phyloP scores from a whole-genome alignment of 371 early-diverging fungal species.

The Blastocladiella emersonii region DNA sequence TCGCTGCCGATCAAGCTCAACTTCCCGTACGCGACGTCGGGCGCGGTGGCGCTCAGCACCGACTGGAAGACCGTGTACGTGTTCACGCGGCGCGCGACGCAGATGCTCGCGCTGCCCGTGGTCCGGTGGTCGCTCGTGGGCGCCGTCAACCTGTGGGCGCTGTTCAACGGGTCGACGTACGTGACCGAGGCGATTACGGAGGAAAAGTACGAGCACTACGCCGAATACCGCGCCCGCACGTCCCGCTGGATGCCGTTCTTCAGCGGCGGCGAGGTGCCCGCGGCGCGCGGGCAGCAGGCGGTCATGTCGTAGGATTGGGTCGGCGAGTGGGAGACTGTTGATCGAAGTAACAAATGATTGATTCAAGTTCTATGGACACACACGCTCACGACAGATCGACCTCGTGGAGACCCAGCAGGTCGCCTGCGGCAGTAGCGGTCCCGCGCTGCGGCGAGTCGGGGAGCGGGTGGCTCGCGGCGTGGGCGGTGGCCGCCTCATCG shows the following conservation, averaged over 20 bases:
- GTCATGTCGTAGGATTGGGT: no score
- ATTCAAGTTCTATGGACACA: no score
- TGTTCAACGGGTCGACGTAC: constrained; percentile 59
- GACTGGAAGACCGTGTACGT: constrained; percentile 2
- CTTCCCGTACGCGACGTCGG: not conserved
- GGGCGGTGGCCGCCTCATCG: no score
- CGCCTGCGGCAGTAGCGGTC: no score
- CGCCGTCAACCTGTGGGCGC: constrained; percentile 31
- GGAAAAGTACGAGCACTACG: constrained; percentile 59
- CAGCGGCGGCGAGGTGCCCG: not conserved
- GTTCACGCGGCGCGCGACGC: not conserved
- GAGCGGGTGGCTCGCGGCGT: no score
- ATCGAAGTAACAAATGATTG: no score
- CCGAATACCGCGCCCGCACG: constrained; percentile 42
- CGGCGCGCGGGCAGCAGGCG: not conserved
- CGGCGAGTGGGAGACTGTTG: no score
- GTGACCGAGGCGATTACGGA: constrained; percentile 60
- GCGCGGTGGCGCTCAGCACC: not conserved
- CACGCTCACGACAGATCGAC: no score
- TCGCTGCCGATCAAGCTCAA: not conserved
- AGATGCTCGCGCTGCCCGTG: not conserved
- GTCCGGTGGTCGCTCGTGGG: constrained; percentile 48
- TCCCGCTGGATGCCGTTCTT: constrained; percentile 40
- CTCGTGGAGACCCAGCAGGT: no score
- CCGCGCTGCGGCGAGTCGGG: no score